These are phyloP conservation scores for Kodamaea restingae DNA, from an alignment of 805 yeast genomes.

Conservation along the genomic window DNA sequence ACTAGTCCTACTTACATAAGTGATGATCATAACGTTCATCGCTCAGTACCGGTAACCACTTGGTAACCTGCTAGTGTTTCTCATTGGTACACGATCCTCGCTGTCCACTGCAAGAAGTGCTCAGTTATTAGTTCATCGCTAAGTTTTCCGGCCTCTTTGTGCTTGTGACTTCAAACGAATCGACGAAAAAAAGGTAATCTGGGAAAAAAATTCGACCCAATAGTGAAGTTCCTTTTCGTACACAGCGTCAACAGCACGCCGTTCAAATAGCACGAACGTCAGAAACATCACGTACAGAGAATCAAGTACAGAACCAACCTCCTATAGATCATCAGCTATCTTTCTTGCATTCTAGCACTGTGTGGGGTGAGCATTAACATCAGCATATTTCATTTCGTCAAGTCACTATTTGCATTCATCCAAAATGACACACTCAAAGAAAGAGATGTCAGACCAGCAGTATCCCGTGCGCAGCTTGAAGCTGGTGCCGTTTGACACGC, in stretches of 20 bases:
- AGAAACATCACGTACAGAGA: no score
- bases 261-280: no score
- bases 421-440: slow-evolving; percentile 4
- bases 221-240: slow-evolving; percentile 2
- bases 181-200: slow-evolving; percentile 4
- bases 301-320: no score
- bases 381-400: background rate
- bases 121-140: no score
- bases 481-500: slow-evolving; percentile 25
- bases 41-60: no score
- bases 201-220: slow-evolving; percentile 5
- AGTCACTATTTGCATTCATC: background rate
- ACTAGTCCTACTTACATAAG: no score
- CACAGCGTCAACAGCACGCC: background rate
- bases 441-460: background rate
- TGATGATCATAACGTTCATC: no score
- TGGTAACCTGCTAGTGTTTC: no score
- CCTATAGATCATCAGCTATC: no score
- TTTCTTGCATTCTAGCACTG: background rate
- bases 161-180: slow-evolving; percentile 3
- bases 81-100: no score
- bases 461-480: slow-evolving; percentile 26
- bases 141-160: background rate
- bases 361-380: slow-evolving; percentile 3
- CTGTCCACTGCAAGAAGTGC: no score